These are phyloP conservation scores for Tetrapyrgos nigripes DNA, from an alignment of 1,284 basidiomycete genomes.

Conservation along the genomic window DNA sequence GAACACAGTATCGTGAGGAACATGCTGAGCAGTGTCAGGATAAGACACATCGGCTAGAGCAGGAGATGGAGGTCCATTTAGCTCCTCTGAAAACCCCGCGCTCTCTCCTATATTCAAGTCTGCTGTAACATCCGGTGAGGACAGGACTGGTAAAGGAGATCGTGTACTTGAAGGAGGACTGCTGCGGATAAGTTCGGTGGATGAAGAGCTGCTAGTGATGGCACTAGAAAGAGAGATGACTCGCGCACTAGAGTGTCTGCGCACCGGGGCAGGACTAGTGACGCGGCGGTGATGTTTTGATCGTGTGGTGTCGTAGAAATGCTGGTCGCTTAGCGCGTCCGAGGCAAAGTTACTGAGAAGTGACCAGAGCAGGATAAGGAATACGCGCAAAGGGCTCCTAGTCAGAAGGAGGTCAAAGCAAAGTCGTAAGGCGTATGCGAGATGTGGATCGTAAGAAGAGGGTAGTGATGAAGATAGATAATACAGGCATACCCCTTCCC, in stretches of 20 bases:
- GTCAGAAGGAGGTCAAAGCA: conserved; percentile 44
- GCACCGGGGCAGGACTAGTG: not conserved
- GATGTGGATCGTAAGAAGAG: conserved; percentile 41
- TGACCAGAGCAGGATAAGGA: conserved; percentile 43
- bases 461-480: conserved; percentile 33
- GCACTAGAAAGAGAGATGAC: too few relatives aligned
- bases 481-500: conserved; percentile 47
- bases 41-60: too few relatives aligned
- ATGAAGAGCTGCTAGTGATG: too few relatives aligned
- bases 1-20: not conserved
- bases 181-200: not conserved
- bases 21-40: not conserved
- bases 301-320: conserved; percentile 27
- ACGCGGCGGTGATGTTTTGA: conserved; percentile 29
- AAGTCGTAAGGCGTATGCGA: conserved; percentile 47
- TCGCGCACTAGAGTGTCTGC: not conserved
- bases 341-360: conserved; percentile 38
- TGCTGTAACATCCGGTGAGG: too few relatives aligned
- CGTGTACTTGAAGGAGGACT: not conserved
- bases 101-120: too few relatives aligned
- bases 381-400: conserved; percentile 32
- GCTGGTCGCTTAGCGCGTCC: conserved; percentile 32
- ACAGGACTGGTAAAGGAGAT: not conserved
- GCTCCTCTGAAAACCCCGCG: too few relatives aligned
- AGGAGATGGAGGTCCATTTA: too few relatives aligned